phyloP scores from a whole-genome alignment of 306 rosid genomes.

The Vachellia pachyceras region DNA sequence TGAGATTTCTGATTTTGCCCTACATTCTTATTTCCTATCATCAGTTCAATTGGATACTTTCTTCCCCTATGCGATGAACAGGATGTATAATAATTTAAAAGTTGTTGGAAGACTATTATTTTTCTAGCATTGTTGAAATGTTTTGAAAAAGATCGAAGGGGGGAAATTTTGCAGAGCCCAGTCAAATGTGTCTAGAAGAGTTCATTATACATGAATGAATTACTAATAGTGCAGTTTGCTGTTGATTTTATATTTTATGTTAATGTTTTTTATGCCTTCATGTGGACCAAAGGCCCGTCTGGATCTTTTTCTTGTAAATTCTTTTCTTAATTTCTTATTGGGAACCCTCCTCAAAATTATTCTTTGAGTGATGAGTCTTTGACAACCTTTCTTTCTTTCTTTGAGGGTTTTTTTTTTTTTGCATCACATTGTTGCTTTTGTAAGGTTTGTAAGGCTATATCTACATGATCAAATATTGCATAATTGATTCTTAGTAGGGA shows the following conservation, averaged over 20 bases:
- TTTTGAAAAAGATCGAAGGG: not conserved
- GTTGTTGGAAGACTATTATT: not conserved
- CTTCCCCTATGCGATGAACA: too few species aligned
- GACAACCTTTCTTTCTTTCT: not conserved
- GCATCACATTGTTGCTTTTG: slow-evolving; percentile 12
- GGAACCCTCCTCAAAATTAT: not conserved
- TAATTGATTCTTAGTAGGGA: too few species aligned
- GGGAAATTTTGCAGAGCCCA: not conserved
- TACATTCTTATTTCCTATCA: too few species aligned
- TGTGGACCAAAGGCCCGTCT: not conserved
- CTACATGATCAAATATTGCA: not conserved
- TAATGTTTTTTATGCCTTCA: not conserved
- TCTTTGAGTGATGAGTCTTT: not conserved
- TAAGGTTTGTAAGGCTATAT: not conserved
- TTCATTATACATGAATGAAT: not conserved
- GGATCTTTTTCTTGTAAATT: not conserved
- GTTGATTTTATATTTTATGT: too few species aligned
- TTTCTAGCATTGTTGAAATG: not conserved
- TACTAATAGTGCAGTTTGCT: not conserved
- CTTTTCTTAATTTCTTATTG: too few species aligned
- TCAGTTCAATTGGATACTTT: too few species aligned
- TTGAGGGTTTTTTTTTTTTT: not conserved
- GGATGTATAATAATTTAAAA: too few species aligned
- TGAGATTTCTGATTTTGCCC: not conserved
- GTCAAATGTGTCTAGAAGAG: not conserved